Evolutionary conservation across 768 basidiomycete genomes (phyloP).

Genomic region (Dendrothele bispora): DNA sequence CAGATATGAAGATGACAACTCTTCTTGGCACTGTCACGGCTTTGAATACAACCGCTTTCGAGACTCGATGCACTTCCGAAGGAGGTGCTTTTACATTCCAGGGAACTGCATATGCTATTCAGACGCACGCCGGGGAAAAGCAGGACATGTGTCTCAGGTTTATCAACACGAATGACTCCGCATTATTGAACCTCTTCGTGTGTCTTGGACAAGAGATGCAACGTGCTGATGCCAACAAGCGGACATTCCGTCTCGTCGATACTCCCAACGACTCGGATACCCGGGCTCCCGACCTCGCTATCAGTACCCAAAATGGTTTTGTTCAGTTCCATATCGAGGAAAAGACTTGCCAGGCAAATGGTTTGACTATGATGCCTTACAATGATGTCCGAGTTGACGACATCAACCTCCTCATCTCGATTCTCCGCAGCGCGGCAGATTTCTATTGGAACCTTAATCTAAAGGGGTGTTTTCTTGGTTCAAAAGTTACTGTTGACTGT

Average conservation of each 20-base stretch:
- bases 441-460: constrained; percentile 6
- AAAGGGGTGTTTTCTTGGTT: background rate
- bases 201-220: background rate
- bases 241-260: background rate
- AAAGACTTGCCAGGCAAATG: background rate
- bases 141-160: background rate
- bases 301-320: too few species aligned
- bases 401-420: background rate
- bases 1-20: background rate
- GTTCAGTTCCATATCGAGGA: background rate
- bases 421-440: background rate
- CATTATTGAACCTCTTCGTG: background rate
- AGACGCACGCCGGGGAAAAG: background rate
- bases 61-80: background rate
- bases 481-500: background rate
- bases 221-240: background rate
- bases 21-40: background rate
- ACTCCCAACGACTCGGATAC: too few species aligned
- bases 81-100: background rate
- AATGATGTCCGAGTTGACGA: background rate
- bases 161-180: background rate
- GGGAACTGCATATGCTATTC: background rate
- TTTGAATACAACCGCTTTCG: background rate
- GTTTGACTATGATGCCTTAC: background rate
- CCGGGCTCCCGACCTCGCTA: background rate